These are phyloP conservation scores for Persicaria maculosa DNA, from an alignment of 148 eudicot species.

Conservation along the genomic window DNA sequence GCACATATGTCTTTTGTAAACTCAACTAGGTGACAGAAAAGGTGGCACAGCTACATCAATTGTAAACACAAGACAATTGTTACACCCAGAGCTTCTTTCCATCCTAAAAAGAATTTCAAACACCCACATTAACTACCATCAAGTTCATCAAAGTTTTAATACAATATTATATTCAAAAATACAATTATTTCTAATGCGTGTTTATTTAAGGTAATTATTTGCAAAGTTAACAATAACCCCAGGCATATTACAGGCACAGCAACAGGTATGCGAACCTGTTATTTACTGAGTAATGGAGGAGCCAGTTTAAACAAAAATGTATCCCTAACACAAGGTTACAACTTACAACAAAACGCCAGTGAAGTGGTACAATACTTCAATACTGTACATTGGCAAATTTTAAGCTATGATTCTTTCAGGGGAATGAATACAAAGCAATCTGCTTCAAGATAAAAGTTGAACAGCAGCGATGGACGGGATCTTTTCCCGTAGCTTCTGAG, in stretches of 20 bases:
- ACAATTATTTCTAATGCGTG: too few species aligned
- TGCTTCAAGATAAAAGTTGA: conserved; percentile 51
- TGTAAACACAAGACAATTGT: too few species aligned
- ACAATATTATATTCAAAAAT: too few species aligned
- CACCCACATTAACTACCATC: too few species aligned
- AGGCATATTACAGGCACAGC: neutral
- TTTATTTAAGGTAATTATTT: neutral
- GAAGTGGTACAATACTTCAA: neutral
- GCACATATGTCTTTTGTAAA: too few species aligned
- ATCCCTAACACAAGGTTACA: neutral
- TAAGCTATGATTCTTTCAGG: neutral
- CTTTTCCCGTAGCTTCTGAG: conserved; percentile 88
- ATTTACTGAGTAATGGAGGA: neutral
- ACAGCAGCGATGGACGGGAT: conserved; percentile 94
- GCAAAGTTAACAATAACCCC: neutral
- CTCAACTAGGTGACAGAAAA: too few species aligned
- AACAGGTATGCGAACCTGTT: neutral
- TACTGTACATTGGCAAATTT: conserved; percentile 4
- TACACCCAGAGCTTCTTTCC: too few species aligned
- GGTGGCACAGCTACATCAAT: too few species aligned
- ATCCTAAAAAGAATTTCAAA: too few species aligned
- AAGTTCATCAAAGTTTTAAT: too few species aligned
- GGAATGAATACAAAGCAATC: neutral
- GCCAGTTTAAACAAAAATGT: neutral
- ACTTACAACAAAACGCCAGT: conserved; percentile 1